Percentiles rank a stretch among this genome's conserved stretches.
These are phyloP conservation scores for Metarhizium anisopliae DNA, from an alignment of 2,329 filamentous ascomycete genomes.

Conservation along the genomic window DNA sequence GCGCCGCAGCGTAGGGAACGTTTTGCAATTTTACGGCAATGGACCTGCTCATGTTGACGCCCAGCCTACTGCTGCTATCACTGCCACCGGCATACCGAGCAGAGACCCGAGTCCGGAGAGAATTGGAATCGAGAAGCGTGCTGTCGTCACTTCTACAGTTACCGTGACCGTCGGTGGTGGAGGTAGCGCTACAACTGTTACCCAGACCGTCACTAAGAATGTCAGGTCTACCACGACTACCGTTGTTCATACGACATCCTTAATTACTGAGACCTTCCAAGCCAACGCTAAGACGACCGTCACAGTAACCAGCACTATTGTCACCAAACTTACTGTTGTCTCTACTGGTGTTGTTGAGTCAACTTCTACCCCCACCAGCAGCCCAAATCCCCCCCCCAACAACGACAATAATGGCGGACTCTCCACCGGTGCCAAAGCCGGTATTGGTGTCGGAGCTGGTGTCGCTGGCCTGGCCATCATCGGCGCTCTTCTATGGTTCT, in stretches of 20 bases:
- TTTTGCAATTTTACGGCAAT: slow-evolving; percentile 11
- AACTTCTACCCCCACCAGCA: slow-evolving; percentile 17
- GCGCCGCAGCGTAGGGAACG: slow-evolving; percentile 19
- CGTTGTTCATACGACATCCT: slow-evolving; percentile 18
- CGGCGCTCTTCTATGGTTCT: slow-evolving; percentile 20
- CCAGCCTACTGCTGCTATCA: slow-evolving; percentile 9
- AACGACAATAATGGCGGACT: slow-evolving; percentile 19
- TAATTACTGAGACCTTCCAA: slow-evolving; percentile 23
- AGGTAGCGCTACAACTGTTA: slow-evolving; percentile 15
- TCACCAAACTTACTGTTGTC: slow-evolving; percentile 24
- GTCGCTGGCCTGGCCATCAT: slow-evolving; percentile 26
- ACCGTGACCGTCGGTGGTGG: slow-evolving; percentile 21
- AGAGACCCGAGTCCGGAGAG: slow-evolving; percentile 9
- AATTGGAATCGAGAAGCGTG: slow-evolving; percentile 23
- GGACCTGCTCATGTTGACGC: slow-evolving; percentile 10
- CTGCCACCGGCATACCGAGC: slow-evolving; percentile 8
- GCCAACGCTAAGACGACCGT: slow-evolving; percentile 28
- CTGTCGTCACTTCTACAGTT: slow-evolving; percentile 19
- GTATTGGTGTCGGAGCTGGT: slow-evolving; percentile 32
- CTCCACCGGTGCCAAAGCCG: slow-evolving; percentile 33
- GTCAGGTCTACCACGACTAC: slow-evolving; percentile 24
- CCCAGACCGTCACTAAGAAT: slow-evolving; percentile 20
- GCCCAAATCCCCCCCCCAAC: slow-evolving; percentile 12
- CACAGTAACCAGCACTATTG: slow-evolving; percentile 27
- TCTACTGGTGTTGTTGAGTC: slow-evolving; percentile 18